These are phyloP conservation scores for Jackrogersella multiformis DNA, from an alignment of 495 filamentous ascomycete genomes.

Conservation along the genomic window DNA sequence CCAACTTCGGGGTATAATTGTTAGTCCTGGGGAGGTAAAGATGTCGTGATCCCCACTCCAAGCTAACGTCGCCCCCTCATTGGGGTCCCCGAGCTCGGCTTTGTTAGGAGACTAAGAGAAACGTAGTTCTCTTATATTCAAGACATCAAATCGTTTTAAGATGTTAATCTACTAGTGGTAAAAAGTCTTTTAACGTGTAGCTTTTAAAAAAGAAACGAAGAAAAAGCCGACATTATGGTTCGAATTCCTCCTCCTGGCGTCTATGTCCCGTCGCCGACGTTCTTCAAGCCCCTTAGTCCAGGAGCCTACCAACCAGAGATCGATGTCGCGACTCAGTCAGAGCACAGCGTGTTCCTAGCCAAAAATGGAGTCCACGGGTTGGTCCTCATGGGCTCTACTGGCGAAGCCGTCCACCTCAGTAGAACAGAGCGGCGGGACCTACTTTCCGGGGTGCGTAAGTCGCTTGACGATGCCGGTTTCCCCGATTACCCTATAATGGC, in stretches of 20 bases:
- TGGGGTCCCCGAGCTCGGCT: slow-evolving; percentile 17
- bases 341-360: slow-evolving; percentile 69
- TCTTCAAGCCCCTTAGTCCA: slow-evolving; percentile 53
- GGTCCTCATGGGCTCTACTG: slow-evolving; percentile 71
- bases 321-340: slow-evolving; percentile 64
- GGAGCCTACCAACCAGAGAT: slow-evolving; percentile 38
- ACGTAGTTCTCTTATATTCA: slow-evolving; percentile 1
- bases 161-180: not conserved
- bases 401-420: slow-evolving; percentile 71
- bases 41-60: slow-evolving; percentile 19
- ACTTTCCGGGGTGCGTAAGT: slow-evolving; percentile 59
- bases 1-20: slow-evolving; percentile 27
- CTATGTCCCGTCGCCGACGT: slow-evolving; percentile 61
- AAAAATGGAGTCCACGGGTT: slow-evolving; percentile 67
- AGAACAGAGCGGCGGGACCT: slow-evolving; percentile 63
- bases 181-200: not conserved
- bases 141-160: not conserved
- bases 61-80: not conserved
- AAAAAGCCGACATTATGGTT: slow-evolving; percentile 24
- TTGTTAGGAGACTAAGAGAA: not conserved
- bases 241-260: slow-evolving; percentile 49
- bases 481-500: slow-evolving; percentile 71
- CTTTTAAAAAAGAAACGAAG: not conserved
- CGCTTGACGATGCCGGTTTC: slow-evolving; percentile 64
- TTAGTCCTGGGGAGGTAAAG: no score